Base-by-base conservation (phyloP, 1,284 basidiomycete species). In the Cerioporus squamosus region DNA sequence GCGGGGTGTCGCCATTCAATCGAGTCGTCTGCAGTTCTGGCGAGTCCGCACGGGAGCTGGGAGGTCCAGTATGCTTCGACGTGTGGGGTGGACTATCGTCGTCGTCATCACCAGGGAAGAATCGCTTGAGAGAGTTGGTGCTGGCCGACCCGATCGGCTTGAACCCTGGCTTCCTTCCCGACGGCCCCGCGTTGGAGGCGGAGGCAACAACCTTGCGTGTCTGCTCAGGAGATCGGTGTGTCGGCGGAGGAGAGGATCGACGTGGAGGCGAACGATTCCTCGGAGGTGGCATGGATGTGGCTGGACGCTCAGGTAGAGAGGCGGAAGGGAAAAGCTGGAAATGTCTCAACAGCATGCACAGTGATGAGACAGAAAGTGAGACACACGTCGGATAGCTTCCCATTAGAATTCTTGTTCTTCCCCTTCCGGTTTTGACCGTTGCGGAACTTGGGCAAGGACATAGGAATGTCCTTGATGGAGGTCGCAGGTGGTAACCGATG, bases 41-140 rank as follows among this genome's bases (percentile, higher is more conserved):
- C 10, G 62, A 64, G 18, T 57, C 59, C 17, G 59, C 23, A 47
- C 59, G 8, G 39, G 51, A 47, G 24, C 48, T 17, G 44, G 57
- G 24, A 47, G 26, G 23, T 29, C 54, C 36, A 50, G 42, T 40
- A 44, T 49, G 53, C 20, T 48, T 53, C 17, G 62, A 42, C 2
- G 62, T 51, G 18, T 57, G 55, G n/a, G 62, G 60, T 3, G 70
- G 69, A 23, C 65, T 59, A 23, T 77, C 75, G n/a, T 78, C 75
- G n/a, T 88, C 89, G 26, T 91, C 89, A 50, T 87, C 85, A 1
- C 80, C 82, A 44, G 90, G 89, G 68, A 91, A 91, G 70, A 91
- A 91, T 62, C 79, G 81, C 68, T 86, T 88, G 44, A 91, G 75
- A 2, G 87, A 79, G 15, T 83, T 86, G 64, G 79, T 88, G 33